Base-by-base conservation (phyloP, 495 filamentous ascomycete species). In the Pseudoneurospora amorphoporcata region DNA sequence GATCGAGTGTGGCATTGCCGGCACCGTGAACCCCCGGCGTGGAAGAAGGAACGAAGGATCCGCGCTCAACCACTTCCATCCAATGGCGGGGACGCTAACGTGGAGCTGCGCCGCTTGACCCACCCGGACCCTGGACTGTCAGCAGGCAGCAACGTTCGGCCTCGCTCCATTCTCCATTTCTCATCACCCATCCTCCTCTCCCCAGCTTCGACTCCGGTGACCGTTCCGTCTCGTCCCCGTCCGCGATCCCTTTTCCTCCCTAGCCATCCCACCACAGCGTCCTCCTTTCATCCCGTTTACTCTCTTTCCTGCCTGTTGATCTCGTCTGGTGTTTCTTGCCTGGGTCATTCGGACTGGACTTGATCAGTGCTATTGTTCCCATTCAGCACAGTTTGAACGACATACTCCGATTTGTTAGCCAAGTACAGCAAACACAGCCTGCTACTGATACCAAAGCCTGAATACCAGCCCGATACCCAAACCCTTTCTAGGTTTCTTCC, bases 81-180 rank as follows among this genome's bases (percentile, higher is more conserved):
- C 78, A 80, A 80, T 80, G 37, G 69, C n/a, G 4, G 37, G 10
- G 32, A 2, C 19, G 32, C 68, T 65, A 45, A 10, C 23, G 37
- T 39, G 3, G 39, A 72, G 77, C 79, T 80, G 77, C 79, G 79
- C 79, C 79, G 69, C 75, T 65, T 38, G 61, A 72, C 74, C 79
- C 79, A 71, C 76, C 65, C 43, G 72, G 70, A 76, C 72, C 77
- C 79, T 32, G 71, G 79, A 75, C 70, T n/a, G 32, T 47, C 32
- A 74, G 70, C 76, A 80, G 79, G 79, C 79, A 80, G 79, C 79
- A 80, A 73, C 76, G 76, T 77, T 68, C 69, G 70, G 41, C 68
- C 72, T 72, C 53, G 53, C 53, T 65, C 53, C 29, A 65, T 71
- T 73, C 69, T 72, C 76, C 79, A 80, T 80, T 79, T 80, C 79